Evolutionary conservation across 2,329 filamentous ascomycete species (phyloP).

Genomic region (Monosporascus sp.): DNA sequence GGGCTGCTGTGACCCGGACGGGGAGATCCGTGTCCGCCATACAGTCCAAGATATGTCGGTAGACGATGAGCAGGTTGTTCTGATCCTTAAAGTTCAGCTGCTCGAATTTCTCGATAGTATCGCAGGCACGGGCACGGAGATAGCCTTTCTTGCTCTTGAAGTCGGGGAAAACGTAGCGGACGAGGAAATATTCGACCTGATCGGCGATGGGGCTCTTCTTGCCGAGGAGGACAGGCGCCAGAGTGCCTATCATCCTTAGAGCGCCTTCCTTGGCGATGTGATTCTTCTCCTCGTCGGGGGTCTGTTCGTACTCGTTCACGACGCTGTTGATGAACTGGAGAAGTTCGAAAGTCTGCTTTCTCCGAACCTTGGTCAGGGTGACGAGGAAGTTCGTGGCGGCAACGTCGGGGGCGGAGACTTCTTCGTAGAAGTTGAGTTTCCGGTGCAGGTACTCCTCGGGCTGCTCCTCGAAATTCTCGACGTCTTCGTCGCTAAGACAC

Average conservation of each 20-base stretch:
- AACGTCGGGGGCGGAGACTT: constrained; percentile 90
- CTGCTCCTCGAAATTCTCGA: constrained; percentile 90
- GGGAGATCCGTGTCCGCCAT: constrained; percentile 94
- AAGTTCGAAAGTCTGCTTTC: constrained; percentile 93
- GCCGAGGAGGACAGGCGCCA: constrained; percentile 88
- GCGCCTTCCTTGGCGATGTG: constrained; percentile 95
- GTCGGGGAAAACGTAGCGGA: constrained; percentile 96
- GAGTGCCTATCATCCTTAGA: constrained; percentile 90
- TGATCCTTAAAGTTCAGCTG: constrained; percentile 94
- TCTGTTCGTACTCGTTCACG: constrained; percentile 85
- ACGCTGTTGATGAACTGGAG: constrained; percentile 92
- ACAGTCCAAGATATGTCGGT: constrained; percentile 92
- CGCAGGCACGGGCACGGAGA: constrained; percentile 88
- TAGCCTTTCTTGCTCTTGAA: constrained; percentile 91
- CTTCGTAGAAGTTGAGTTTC: constrained; percentile 96
- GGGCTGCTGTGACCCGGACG: constrained; percentile 86
- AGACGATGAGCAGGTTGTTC: constrained; percentile 93
- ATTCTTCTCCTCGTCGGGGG: constrained; percentile 84
- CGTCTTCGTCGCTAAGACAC: constrained; percentile 85
- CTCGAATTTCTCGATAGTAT: constrained; percentile 97
- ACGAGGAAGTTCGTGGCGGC: constrained; percentile 96
- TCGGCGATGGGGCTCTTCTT: constrained; percentile 98
- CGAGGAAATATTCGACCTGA: constrained; percentile 97
- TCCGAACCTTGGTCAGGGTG: constrained; percentile 85
- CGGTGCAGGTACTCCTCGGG: constrained; percentile 95